phyloP scores from a whole-genome alignment of 1,284 basidiomycete genomes.

The Ganoderma leucocontextum region DNA sequence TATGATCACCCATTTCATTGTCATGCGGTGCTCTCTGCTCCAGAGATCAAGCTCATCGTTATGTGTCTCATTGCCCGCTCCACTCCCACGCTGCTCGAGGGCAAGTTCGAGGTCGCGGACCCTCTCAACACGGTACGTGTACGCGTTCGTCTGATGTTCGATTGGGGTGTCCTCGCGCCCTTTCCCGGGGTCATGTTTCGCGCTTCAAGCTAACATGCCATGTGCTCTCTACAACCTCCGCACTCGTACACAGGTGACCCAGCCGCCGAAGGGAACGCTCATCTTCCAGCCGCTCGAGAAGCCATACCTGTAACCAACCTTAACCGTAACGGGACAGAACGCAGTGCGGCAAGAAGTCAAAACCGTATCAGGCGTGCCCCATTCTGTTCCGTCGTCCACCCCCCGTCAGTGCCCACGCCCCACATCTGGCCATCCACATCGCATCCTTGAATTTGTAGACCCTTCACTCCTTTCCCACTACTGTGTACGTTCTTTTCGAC shows the following conservation, averaged over 20 bases:
- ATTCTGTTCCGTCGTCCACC: not conserved
- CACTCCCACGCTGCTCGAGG: conserved; percentile 43
- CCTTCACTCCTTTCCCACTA: too few relatives aligned
- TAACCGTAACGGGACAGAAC: conserved; percentile 6
- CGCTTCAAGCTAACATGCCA: not conserved
- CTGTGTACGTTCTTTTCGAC: not conserved
- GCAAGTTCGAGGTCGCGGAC: conserved; percentile 44
- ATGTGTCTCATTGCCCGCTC: conserved; percentile 43
- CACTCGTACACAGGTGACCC: conserved; percentile 30
- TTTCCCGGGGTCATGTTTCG: not conserved
- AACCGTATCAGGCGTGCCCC: not conserved
- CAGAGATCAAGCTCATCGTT: conserved; percentile 50
- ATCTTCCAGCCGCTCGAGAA: conserved; percentile 35
- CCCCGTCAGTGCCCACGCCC: not conserved
- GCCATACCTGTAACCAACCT: conserved; percentile 26
- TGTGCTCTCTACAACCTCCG: not conserved
- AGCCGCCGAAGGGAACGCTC: conserved; percentile 37
- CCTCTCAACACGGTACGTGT: conserved; percentile 43
- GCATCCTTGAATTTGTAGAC: not conserved
- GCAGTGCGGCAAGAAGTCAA: not conserved
- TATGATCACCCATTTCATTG: not conserved
- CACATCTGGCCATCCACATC: not conserved
- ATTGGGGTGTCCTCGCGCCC: conserved; percentile 1
- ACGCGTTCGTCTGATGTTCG: conserved; percentile 11
- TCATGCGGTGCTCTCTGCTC: not conserved